Conservation (phyloP, 345 rosid genomes). For the Passiflora organensis region DNA sequence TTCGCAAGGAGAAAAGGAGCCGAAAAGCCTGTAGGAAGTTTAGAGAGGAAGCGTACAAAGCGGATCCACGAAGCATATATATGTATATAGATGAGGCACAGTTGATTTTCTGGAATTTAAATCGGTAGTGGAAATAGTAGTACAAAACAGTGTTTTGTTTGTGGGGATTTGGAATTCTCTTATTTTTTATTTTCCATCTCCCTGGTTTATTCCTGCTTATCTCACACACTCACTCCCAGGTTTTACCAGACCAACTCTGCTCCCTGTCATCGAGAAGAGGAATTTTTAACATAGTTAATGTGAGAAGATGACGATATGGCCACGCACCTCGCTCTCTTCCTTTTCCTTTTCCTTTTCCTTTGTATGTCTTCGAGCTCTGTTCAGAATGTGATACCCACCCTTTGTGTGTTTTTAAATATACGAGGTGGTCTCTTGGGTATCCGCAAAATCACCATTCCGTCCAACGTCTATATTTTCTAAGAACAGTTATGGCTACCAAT, state of each 20-base stretch:
- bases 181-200: not conserved
- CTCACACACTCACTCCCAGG: slow-evolving; percentile 36
- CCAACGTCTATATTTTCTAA: not conserved
- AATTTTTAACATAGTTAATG: slow-evolving; percentile 6
- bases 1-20: too few relatives aligned
- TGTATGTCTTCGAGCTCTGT: slow-evolving; percentile 5
- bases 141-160: not conserved
- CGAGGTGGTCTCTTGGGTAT: slow-evolving; percentile 39
- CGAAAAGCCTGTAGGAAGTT: slow-evolving; percentile 4
- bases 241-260: slow-evolving; percentile 21
- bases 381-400: slow-evolving; percentile 23
- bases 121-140: slow-evolving; percentile 3
- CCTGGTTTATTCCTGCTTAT: not conserved
- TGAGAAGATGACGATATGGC: slow-evolving; percentile 36
- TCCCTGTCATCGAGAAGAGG: slow-evolving; percentile 31
- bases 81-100: slow-evolving; percentile 2
- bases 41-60: slow-evolving; percentile 27
- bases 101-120: slow-evolving; percentile 18
- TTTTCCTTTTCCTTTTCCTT: not conserved
- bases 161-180: not conserved
- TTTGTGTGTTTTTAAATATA: slow-evolving; percentile 7
- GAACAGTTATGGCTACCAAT: too few relatives aligned
- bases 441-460: slow-evolving; percentile 20
- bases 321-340: slow-evolving; percentile 15
- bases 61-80: slow-evolving; percentile 40